These are phyloP conservation scores for Vaccinium vitisidaea DNA, from an alignment of 148 eudicot species.

Conservation along the genomic window DNA sequence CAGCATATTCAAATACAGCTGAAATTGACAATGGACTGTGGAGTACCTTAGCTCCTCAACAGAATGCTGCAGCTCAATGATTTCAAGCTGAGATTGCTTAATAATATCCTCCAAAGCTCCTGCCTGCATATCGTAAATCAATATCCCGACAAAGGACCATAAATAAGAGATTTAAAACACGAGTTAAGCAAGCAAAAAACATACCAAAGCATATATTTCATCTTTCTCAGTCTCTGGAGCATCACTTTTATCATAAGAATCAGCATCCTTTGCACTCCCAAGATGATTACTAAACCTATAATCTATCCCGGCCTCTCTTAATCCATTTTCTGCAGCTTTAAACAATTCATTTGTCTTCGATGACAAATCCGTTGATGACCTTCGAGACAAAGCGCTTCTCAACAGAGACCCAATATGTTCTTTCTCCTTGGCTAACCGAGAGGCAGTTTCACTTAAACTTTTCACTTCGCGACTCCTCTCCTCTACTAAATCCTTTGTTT, in stretches of 20 bases:
- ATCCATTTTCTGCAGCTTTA: slow-evolving; percentile 84
- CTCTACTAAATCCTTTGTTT: slow-evolving; percentile 59
- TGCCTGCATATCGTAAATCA: slow-evolving; percentile 51
- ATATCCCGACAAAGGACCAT: slow-evolving; percentile 13
- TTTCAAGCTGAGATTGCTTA: slow-evolving; percentile 83
- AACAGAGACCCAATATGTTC: slow-evolving; percentile 86
- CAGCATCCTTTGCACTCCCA: slow-evolving; percentile 31
- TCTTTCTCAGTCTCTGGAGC: slow-evolving; percentile 57
- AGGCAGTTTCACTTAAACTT: slow-evolving; percentile 68
- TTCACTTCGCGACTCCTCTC: slow-evolving; percentile 72
- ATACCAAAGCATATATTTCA: slow-evolving; percentile 91
- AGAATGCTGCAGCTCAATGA: slow-evolving; percentile 85
- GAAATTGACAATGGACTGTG: slow-evolving; percentile 5
- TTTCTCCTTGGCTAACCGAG: slow-evolving; percentile 77
- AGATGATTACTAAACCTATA: slow-evolving; percentile 55
- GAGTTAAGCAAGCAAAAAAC: slow-evolving; percentile 3
- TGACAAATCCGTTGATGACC: slow-evolving; percentile 50
- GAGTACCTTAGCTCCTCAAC: slow-evolving; percentile 86
- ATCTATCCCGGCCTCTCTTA: slow-evolving; percentile 79
- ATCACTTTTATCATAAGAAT: slow-evolving; percentile 34
- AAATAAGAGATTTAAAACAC: slow-evolving; percentile 12
- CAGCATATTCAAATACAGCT: neutral
- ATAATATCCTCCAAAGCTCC: slow-evolving; percentile 92
- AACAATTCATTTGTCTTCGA: slow-evolving; percentile 73
- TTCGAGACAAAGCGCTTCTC: slow-evolving; percentile 82